Percentiles rank a stretch among this genome's conserved stretches.
Conservation (phyloP, 1,139 yeast species). For the Taphrina confusa region DNA sequence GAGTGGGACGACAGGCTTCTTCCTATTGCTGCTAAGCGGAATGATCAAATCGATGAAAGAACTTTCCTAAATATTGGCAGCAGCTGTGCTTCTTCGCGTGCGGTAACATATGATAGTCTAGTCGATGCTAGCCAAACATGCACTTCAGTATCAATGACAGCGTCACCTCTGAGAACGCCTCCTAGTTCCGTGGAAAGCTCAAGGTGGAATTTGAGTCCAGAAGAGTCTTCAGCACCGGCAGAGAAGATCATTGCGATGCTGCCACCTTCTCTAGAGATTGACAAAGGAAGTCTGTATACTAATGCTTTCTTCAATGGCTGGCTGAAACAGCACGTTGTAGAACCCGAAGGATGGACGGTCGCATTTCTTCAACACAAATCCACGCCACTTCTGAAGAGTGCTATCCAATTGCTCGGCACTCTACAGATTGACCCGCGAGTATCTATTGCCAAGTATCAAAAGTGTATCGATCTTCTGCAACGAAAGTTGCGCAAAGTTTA, state of each 20-base stretch:
- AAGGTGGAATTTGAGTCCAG: too few relatives aligned
- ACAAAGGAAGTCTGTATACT: background rate
- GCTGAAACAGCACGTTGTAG: constrained; percentile 1
- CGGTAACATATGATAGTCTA: too few relatives aligned
- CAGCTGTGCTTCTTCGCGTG: too few relatives aligned
- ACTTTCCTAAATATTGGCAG: too few relatives aligned
- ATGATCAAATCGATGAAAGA: too few relatives aligned
- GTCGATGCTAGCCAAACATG: too few relatives aligned
- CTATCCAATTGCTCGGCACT: background rate
- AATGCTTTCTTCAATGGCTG: constrained; percentile 11
- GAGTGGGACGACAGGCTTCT: background rate
- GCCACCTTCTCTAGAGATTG: background rate
- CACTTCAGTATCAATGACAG: too few relatives aligned
- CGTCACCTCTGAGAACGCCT: too few relatives aligned
- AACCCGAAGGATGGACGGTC: background rate
- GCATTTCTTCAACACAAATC: background rate
- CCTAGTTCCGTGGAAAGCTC: too few relatives aligned
- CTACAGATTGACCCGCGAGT: background rate
- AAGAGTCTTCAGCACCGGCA: too few relatives aligned
- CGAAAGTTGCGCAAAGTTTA: background rate
- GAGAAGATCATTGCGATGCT: too few relatives aligned
- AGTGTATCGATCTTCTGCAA: background rate
- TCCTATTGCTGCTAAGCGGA: background rate
- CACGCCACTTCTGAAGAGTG: background rate
- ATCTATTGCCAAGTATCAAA: background rate